Evolutionary conservation across 1,284 basidiomycete genomes (phyloP), one percentile per base, ranked within the genome.

Genomic region (Trichosporon ovoides): DNA sequence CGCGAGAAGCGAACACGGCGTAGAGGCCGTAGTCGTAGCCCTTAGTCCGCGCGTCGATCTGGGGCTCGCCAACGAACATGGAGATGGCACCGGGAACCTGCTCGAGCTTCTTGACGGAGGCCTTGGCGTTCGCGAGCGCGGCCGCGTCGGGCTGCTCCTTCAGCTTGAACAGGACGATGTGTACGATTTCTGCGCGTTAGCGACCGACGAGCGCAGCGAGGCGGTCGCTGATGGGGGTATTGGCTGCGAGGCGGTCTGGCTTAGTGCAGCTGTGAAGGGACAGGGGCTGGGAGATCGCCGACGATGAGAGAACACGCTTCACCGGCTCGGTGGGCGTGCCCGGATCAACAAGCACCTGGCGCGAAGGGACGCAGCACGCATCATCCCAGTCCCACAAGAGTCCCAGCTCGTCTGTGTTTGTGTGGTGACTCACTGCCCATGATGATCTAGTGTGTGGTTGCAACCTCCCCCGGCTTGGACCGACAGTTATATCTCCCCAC

Each of bases 121-220:
- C 50, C 52, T 68, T 72, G 24, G 72, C 72, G 13, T 58, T 18
- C 12, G 56, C 61, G 4, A 40, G 64, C 28, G 67, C 66, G 31
- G 68, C 69, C 1, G 46, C 67, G 18, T 68, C 62, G 22, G 68
- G 66, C 33, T 59, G 55, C 43, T 57, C 54, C 59, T 68, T 67
- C 57, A 78, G 70, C 59, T 74, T 74, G 69, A 69, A 76, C 24
- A 76, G 68, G 52, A 77, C 76, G 59, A 77, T 74, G 60, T 77
- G 75, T 14, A 75, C 66, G 69, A 77, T 69, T 56, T 75, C 72
- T 75, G 59, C 11, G 9, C 31, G 34, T 20, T 35, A 54, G 31
- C 18, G 35, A n/a, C n/a, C n/a, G n/a, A n/a, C 43, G 43, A 48
- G 43, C 37, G 16, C n/a, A n/a, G n/a, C n/a, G n/a, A n/a, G n/a